Conservation (phyloP, 2,329 filamentous ascomycete species). For the Metarhizium guizhouense region DNA sequence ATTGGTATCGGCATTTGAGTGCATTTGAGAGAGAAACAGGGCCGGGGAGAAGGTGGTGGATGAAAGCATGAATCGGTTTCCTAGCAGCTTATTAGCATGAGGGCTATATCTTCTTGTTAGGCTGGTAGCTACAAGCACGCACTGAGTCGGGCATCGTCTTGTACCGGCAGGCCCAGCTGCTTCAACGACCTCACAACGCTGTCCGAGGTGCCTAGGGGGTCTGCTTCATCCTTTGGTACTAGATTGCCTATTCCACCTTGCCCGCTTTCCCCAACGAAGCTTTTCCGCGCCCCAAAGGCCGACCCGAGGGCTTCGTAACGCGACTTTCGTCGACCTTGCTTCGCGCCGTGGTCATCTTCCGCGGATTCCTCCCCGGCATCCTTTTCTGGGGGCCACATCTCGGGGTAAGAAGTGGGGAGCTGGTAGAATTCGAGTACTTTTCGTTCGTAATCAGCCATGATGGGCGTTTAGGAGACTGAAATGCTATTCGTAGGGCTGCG, state of each 20-base stretch:
- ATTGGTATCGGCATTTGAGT: constrained; percentile 76
- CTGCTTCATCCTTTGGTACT: constrained; percentile 84
- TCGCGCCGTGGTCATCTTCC: constrained; percentile 41
- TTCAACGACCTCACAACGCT: constrained; percentile 78
- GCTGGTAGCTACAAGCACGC: constrained; percentile 19
- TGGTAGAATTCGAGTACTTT: constrained; percentile 85
- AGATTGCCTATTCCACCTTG: constrained; percentile 55
- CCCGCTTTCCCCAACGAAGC: constrained; percentile 25
- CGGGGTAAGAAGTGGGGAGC: constrained; percentile 67
- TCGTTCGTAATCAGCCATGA: constrained; percentile 63
- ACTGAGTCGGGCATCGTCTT: constrained; percentile 75
- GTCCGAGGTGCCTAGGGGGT: constrained; percentile 79
- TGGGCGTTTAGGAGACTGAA: constrained; percentile 7
- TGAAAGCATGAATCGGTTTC: constrained; percentile 88
- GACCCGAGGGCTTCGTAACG: constrained; percentile 79
- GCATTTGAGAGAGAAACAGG: constrained; percentile 85
- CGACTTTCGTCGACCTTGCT: constrained; percentile 56
- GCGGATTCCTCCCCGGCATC: constrained; percentile 59
- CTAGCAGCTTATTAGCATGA: constrained; percentile 30
- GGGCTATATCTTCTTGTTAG: not conserved
- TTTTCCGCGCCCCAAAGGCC: constrained; percentile 56
- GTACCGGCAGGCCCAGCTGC: constrained; percentile 66
- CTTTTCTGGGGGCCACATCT: constrained; percentile 79
- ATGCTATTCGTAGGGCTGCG: not conserved
- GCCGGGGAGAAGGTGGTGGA: constrained; percentile 93